phyloP scores from a whole-genome alignment of 352 stramenopile genomes.

The Phytophthora podocarpi region DNA sequence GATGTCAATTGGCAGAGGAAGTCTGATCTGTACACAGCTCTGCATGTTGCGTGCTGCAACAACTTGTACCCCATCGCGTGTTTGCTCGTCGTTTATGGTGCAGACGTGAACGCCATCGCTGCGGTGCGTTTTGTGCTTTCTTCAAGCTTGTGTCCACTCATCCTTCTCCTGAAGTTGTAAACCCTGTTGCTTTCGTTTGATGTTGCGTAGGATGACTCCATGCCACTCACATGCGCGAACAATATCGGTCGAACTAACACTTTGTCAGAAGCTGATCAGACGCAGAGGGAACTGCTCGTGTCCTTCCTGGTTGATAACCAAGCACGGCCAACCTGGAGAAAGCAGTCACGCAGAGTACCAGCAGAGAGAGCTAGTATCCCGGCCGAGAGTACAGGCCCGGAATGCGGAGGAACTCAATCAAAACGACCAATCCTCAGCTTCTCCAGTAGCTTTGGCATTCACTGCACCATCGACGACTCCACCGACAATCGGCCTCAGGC shows the following conservation, averaged over 20 bases:
- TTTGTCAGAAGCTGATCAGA: slow-evolving; percentile 10
- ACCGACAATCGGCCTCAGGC: slow-evolving; percentile 5
- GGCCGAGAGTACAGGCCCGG: too few relatives aligned
- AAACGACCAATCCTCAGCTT: slow-evolving; percentile 38
- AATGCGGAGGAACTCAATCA: not conserved
- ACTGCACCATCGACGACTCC: slow-evolving; percentile 26
- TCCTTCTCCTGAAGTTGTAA: not conserved
- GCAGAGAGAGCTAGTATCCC: not conserved
- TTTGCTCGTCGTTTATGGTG: slow-evolving; percentile 69
- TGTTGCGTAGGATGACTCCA: slow-evolving; percentile 58
- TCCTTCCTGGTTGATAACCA: slow-evolving; percentile 46
- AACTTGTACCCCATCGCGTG: slow-evolving; percentile 67
- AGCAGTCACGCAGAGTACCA: not conserved
- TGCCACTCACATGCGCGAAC: slow-evolving; percentile 64
- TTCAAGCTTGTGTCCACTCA: not conserved
- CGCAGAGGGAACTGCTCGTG: slow-evolving; percentile 39
- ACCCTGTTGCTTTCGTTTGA: not conserved
- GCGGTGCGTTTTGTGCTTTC: slow-evolving; percentile 33
- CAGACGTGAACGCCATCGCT: slow-evolving; percentile 77
- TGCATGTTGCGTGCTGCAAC: slow-evolving; percentile 70
- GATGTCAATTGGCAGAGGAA: slow-evolving; percentile 79
- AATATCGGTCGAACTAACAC: slow-evolving; percentile 14
- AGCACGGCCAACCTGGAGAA: slow-evolving; percentile 66
- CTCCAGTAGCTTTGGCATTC: slow-evolving; percentile 33
- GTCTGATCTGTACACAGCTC: slow-evolving; percentile 61